phyloP scores from a whole-genome alignment of 2,329 filamentous ascomycete genomes.

The Trichoderma harzianum region DNA sequence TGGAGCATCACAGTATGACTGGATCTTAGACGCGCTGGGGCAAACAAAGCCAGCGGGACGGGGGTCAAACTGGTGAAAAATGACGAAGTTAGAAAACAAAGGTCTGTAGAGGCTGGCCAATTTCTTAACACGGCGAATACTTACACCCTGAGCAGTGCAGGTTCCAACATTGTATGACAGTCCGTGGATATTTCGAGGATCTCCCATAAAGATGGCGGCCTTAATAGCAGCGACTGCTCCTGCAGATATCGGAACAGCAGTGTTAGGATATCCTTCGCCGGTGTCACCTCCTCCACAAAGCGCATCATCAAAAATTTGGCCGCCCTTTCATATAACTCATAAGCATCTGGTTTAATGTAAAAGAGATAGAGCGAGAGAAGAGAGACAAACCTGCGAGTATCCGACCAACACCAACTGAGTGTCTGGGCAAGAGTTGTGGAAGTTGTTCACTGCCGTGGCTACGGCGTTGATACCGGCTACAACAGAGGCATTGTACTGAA shows the following conservation, averaged over 20 bases:
- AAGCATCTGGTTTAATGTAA: background rate
- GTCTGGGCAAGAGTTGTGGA: conserved; percentile 53
- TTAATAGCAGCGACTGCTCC: conserved; percentile 55
- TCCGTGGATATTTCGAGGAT: conserved; percentile 55
- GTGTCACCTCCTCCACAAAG: conserved; percentile 56
- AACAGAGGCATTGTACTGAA: conserved; percentile 55
- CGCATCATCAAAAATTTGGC: conserved; percentile 62
- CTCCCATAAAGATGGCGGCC: conserved; percentile 63
- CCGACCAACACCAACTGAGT: conserved; percentile 59
- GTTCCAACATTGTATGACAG: conserved; percentile 54
- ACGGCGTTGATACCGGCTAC: conserved; percentile 12
- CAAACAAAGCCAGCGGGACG: conserved; percentile 57
- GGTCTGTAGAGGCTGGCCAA: background rate
- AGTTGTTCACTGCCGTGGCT: conserved; percentile 48
- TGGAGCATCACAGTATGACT: conserved; percentile 62
- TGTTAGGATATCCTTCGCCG: conserved; percentile 43
- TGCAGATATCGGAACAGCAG: conserved; percentile 41
- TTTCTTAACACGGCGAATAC: conserved; percentile 24
- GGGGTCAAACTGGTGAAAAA: conserved; percentile 52
- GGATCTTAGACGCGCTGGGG: conserved; percentile 50
- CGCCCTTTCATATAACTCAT: conserved; percentile 37
- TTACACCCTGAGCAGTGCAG: conserved; percentile 47
- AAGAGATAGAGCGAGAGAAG: background rate
- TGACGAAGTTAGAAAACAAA: background rate
- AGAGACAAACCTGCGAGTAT: conserved; percentile 53